Base-by-base conservation (phyloP, 2,329 filamentous ascomycete species). In the Malbranchea zuffiana region DNA sequence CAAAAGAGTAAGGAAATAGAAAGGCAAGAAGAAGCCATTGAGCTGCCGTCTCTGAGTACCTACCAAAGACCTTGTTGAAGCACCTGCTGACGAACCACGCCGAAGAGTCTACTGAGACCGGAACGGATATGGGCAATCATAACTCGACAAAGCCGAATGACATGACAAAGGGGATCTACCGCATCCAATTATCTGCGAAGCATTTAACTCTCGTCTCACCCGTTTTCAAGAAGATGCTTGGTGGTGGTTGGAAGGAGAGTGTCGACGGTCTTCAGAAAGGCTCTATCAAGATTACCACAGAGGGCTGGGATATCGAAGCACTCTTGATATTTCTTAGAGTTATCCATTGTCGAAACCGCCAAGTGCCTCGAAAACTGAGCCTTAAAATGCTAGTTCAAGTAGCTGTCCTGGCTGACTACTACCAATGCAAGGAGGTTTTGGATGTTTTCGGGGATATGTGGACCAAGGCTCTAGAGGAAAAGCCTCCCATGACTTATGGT, bases 331-430 rank as follows among this genome's bases (percentile, higher is more conserved):
- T 53, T 1, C 41, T 51, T 10, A 29, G 42, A 3, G 30, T 47
- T 17, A 40, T 52, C 2, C 49, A 55, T 34, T 41, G 47, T 3
- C 48, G 49, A 25, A 25, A 37, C 12, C 6, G 30, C 8, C 3
- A 44, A 2, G 6, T 51, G 17, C 47, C 47, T 1, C 39, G 33
- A 6, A 17, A 40, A n/a, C 15, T 40, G 19, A 39, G 26, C 18
- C 40, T 37, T 8, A 50, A 54, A 20, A 42, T 49, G 35, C 44
- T 50, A 19, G 50, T 48, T 1, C 46, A 52, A 34, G n/a, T 53
- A 13, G 44, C 46, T 34, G 39, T 47, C 17, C 5, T 53, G 13
- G 31, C 45, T 5, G 45, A 52, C 35, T 53, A 53, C 32, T 53
- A 51, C 29, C 31, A 47, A 6, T 53, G 50, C 43, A 44, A 40